Evolutionary conservation across 176 grass and related monocot species (phyloP), one percentile per base, ranked within the genome.

Genomic region (Typha latifolia): DNA sequence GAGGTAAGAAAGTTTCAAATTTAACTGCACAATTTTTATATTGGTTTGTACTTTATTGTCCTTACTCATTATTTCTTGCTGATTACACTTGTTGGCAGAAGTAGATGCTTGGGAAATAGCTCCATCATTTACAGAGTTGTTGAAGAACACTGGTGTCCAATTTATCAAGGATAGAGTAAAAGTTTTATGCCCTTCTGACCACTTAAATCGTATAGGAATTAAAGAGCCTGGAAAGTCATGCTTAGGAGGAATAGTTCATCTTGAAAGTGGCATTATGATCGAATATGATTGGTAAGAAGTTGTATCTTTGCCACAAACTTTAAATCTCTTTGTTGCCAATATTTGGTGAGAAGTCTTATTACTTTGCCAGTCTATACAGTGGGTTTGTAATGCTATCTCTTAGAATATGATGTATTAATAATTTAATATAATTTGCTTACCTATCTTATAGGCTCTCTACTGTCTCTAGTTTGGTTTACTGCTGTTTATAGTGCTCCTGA

Each of bases 61-160:
- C 16, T 65, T 11, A 26, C 56, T 22, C n/a, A 37, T 65, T 65
- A 65, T 65, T 65, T 65, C 15, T 37, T 47, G 15, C 2, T 14
- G 63, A 37, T 62, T 74, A 29, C 63, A 64, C 72, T 77, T 81
- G 22, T 23, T 83, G 21, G 32, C 83, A 99, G 94, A 99, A 84
- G 94, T 93, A 74, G 94, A 99, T 85, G 78, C 78, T 26, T 99
- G 86, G 94, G 94, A 93, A 80, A 86, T 90, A 82, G 89, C 94
- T 75, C 89, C 94, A 18, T 80, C 77, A 59, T 99, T 99, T 77
- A 64, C 72, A 16, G 94, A 99, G 26, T 62, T 99, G 66, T 80
- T 93, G 82, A 93, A 81, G 72, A 85, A 74, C 68, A 90, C 89
- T 10, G 85, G 76, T 55, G 27, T 99, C 61, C 89, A 90, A 66